These are phyloP conservation scores for Leptodontidium sp. DNA, from an alignment of 2,329 filamentous ascomycete genomes.

Conservation along the genomic window DNA sequence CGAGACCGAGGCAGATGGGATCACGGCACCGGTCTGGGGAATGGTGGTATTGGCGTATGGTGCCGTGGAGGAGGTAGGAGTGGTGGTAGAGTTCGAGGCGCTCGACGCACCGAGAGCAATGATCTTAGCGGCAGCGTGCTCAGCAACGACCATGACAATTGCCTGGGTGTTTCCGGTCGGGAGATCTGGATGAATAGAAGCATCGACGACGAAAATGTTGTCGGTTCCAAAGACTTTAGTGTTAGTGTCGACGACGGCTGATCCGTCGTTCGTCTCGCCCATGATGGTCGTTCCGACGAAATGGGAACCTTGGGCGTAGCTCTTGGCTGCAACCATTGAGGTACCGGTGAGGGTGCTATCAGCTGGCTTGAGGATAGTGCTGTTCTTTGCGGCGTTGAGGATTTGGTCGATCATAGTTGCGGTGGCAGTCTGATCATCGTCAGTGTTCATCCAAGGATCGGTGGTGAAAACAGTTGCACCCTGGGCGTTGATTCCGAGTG, in stretches of 20 bases:
- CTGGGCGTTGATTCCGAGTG: constrained; percentile 52
- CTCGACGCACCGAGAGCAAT: constrained; percentile 17
- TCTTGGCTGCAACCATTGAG: constrained; percentile 15
- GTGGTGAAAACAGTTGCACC: constrained; percentile 54
- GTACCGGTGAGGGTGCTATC: constrained; percentile 19
- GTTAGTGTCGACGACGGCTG: constrained; percentile 68
- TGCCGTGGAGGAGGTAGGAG: neutral
- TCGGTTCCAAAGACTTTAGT: constrained; percentile 72
- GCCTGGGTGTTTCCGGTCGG: constrained; percentile 73
- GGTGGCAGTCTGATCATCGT: constrained; percentile 64
- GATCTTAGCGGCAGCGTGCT: constrained; percentile 48
- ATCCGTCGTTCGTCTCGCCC: constrained; percentile 57
- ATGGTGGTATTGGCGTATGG: constrained; percentile 21
- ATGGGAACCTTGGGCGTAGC: constrained; percentile 22
- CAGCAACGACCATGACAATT: constrained; percentile 69
- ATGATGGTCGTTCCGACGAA: constrained; percentile 44
- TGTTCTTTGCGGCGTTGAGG: constrained; percentile 61
- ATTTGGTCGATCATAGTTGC: constrained; percentile 58
- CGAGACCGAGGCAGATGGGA: neutral
- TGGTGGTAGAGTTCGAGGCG: neutral
- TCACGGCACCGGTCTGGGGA: neutral
- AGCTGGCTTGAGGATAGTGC: constrained; percentile 53
- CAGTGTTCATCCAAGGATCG: constrained; percentile 61
- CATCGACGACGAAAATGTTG: constrained; percentile 74
- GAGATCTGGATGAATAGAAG: constrained; percentile 73